Evolutionary conservation across 148 eudicot genomes (phyloP).

Genomic region (Tetragonia tetragonoides): DNA sequence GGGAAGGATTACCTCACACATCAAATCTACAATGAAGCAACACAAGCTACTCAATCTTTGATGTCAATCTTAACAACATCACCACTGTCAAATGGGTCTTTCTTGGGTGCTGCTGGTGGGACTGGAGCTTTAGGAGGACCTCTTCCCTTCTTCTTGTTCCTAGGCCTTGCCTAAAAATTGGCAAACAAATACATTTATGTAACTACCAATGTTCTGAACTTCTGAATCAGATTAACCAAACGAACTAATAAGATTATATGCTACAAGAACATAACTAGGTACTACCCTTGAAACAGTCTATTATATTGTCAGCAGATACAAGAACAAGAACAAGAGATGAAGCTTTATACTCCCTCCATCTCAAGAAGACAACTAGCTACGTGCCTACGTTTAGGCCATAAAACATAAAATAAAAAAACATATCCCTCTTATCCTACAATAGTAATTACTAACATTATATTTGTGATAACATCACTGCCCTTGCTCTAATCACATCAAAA

Average conservation of each 20-base stretch:
- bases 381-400: not conserved
- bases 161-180: constrained; percentile 50
- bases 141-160: constrained; percentile 57
- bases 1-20: constrained; percentile 19
- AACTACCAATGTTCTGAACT: not conserved
- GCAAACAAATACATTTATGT: not conserved
- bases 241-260: not conserved
- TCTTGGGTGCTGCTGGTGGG: constrained; percentile 41
- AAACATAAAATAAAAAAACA: not conserved
- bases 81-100: constrained; percentile 39
- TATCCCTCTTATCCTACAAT: not conserved
- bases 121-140: constrained; percentile 50
- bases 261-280: too few relatives aligned
- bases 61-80: constrained; percentile 29
- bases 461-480: not conserved
- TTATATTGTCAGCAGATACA: not conserved
- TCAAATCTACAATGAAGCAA: not conserved
- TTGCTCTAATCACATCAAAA: not conserved
- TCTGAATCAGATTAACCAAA: not conserved
- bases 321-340: not conserved
- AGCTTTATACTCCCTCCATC: not conserved
- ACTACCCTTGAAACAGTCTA: not conserved
- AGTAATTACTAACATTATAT: not conserved
- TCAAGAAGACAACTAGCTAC: not conserved
- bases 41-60: constrained; percentile 29